phyloP scores from a whole-genome alignment of 306 rosid genomes.

The Mimosa bimucronata region DNA sequence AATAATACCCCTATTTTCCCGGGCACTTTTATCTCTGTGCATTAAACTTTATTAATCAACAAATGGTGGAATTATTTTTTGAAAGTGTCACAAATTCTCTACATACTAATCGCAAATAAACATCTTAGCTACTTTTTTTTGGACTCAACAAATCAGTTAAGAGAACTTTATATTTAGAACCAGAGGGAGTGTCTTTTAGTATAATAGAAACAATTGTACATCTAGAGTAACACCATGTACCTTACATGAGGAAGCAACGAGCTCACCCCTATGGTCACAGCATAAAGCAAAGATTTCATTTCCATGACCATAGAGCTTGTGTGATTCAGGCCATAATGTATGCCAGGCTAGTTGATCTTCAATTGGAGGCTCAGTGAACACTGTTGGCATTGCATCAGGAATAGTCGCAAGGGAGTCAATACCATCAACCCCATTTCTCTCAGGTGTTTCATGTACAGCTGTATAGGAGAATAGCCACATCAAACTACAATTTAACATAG shows the following conservation, averaged over 20 bases:
- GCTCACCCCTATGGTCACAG: constrained; percentile 82
- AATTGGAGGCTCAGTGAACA: constrained; percentile 85
- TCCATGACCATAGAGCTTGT: constrained; percentile 98
- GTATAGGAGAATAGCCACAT: constrained; percentile 39
- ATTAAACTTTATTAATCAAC: neutral
- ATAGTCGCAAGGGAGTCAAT: constrained; percentile 82
- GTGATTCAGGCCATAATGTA: constrained; percentile 98
- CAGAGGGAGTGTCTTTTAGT: neutral
- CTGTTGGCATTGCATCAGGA: constrained; percentile 89
- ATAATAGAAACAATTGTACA: constrained; percentile 13
- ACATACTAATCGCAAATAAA: neutral
- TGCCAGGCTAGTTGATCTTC: constrained; percentile 98
- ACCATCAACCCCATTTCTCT: constrained; percentile 62
- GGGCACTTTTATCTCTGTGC: neutral
- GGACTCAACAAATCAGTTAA: neutral
- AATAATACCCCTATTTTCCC: neutral
- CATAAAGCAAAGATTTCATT: constrained; percentile 89
- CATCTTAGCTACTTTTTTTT: neutral
- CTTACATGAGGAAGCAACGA: constrained; percentile 97
- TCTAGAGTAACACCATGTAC: constrained; percentile 49
- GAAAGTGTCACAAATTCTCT: neutral
- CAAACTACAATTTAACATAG: constrained; percentile 17
- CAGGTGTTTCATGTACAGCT: constrained; percentile 59
- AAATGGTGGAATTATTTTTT: neutral
- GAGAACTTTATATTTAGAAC: neutral